A percentile compares a stretch with the other conserved stretches of the same genome.
phyloP scores from a whole-genome alignment of 345 rosid species.

The Litchi chinensis region DNA sequence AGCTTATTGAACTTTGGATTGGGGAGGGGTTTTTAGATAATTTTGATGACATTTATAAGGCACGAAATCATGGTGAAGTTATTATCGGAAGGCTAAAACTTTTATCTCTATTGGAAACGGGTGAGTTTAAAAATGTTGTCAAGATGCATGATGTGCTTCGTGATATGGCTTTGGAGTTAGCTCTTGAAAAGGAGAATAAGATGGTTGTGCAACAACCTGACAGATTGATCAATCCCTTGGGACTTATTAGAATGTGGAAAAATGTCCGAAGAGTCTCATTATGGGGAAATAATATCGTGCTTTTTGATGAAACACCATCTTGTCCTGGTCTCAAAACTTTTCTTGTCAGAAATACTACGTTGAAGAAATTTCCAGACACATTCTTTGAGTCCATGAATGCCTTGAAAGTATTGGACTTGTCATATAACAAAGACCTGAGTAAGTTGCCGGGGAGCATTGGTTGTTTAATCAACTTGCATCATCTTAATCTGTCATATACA shows the following conservation, averaged over 20 bases:
- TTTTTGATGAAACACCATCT: background rate
- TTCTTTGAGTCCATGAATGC: background rate
- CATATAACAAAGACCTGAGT: background rate
- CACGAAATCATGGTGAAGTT: background rate
- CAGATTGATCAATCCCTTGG: background rate
- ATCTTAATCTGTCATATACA: conserved; percentile 25
- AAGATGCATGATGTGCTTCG: conserved; percentile 34
- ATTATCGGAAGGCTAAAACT: conserved; percentile 13
- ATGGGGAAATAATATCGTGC: background rate
- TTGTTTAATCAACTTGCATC: background rate
- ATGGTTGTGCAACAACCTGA: background rate
- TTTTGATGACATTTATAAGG: background rate
- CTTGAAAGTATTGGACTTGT: conserved; percentile 10
- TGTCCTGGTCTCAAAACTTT: conserved; percentile 19
- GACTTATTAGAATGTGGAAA: background rate
- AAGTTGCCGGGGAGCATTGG: background rate
- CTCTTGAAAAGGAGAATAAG: background rate
- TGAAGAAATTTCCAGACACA: background rate
- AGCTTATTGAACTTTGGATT: conserved; percentile 16
- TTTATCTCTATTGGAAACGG: conserved; percentile 24
- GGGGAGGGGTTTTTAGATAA: conserved; percentile 28
- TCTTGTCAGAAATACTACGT: background rate
- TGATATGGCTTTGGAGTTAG: conserved; percentile 29
- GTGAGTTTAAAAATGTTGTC: background rate
- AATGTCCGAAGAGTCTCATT: conserved; percentile 10